Percentiles rank a stretch among this genome's conserved stretches.
These are phyloP conservation scores for Abortiporus biennis DNA, from an alignment of 1,284 basidiomycete genomes.

Conservation along the genomic window DNA sequence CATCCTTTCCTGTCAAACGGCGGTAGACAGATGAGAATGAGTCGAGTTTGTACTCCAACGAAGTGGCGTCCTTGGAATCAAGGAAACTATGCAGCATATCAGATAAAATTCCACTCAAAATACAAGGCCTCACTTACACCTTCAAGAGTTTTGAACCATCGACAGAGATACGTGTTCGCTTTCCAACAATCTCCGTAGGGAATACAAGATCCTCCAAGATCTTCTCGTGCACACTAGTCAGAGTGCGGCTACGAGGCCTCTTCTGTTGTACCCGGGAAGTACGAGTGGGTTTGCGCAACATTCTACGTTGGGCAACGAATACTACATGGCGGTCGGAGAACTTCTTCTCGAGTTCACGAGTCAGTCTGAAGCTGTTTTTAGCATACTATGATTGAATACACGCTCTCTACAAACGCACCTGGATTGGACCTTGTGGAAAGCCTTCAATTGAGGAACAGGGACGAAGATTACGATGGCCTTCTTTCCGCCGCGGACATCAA, in stretches of 20 bases:
- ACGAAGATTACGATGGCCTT: constrained; percentile 99
- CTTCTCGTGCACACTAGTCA: constrained; percentile 96
- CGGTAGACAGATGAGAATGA: constrained; percentile 95
- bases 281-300: constrained; percentile 96
- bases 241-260: constrained; percentile 94
- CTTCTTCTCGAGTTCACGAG: constrained; percentile 99
- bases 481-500: constrained; percentile 99
- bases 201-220: constrained; percentile 99
- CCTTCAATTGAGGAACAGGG: constrained; percentile 96
- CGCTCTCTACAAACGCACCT: constrained; percentile 59
- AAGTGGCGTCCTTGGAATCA: constrained; percentile 97
- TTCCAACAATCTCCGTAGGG: constrained; percentile 98
- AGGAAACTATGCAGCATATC: constrained; percentile 63
- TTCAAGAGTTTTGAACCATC: constrained; percentile 92
- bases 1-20: constrained; percentile 91
- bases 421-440: constrained; percentile 98
- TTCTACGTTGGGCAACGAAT: constrained; percentile 97
- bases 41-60: constrained; percentile 99
- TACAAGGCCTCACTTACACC: constrained; percentile 63
- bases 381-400: background rate
- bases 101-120: background rate
- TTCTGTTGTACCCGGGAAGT: constrained; percentile 93
- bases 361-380: constrained; percentile 63
- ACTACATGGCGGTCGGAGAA: constrained; percentile 99
- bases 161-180: constrained; percentile 88